A percentile compares a stretch with the other conserved stretches of the same genome.
phyloP scores from a whole-genome alignment of 169 alveolate genomes.

The Ichthyophthirius multifiliis region DNA sequence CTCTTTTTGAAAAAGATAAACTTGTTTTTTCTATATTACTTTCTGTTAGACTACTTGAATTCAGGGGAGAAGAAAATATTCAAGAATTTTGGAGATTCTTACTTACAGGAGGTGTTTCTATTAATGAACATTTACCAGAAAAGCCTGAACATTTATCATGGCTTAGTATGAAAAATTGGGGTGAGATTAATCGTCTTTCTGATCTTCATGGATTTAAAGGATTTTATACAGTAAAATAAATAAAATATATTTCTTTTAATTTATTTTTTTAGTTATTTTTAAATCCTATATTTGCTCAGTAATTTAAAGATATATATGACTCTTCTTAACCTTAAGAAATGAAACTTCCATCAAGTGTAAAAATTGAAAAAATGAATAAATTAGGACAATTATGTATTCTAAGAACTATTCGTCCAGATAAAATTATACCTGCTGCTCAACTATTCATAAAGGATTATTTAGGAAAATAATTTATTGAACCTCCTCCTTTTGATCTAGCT shows the following conservation, averaged over 20 bases:
- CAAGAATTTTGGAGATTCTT: slow-evolving; percentile 75
- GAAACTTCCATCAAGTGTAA: slow-evolving; percentile 62
- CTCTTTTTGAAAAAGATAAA: slow-evolving; percentile 86
- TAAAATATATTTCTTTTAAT: slow-evolving; percentile 17
- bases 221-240: slow-evolving; percentile 46
- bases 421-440: slow-evolving; percentile 74
- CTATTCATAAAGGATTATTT: slow-evolving; percentile 65
- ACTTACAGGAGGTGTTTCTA: slow-evolving; percentile 86
- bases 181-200: slow-evolving; percentile 69
- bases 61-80: slow-evolving; percentile 40
- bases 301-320: slow-evolving; percentile 75
- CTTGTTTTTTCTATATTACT: slow-evolving; percentile 76
- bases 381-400: slow-evolving; percentile 72
- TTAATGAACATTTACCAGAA: slow-evolving; percentile 63
- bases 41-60: slow-evolving; percentile 58
- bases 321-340: slow-evolving; percentile 68
- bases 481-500: slow-evolving; percentile 86
- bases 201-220: slow-evolving; percentile 46
- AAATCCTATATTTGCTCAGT: neutral
- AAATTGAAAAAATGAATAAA: slow-evolving; percentile 51
- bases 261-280: slow-evolving; percentile 52
- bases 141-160: slow-evolving; percentile 76
- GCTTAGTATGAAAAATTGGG: slow-evolving; percentile 83
- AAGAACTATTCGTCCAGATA: slow-evolving; percentile 88
- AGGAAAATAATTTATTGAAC: slow-evolving; percentile 79